Conservation (phyloP, 208 protist genomes). For the Acanthamoeba lenticulata region DNA sequence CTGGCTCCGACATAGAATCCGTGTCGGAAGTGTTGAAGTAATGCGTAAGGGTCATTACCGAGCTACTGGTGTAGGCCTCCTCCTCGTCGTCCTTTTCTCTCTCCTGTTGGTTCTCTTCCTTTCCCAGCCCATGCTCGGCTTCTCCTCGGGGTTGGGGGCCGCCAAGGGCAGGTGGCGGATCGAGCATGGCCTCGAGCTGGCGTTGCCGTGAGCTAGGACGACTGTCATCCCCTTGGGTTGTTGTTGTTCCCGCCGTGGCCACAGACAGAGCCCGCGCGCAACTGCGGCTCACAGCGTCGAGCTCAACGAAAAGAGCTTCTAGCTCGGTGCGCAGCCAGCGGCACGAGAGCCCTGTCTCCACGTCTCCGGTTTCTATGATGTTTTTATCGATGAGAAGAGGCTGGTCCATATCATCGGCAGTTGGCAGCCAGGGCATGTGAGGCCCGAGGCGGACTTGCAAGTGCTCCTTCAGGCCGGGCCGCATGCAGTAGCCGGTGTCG, state of each 20-base stretch:
- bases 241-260: not conserved
- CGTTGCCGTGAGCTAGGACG: no score
- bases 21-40: not conserved
- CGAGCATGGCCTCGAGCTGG: not conserved
- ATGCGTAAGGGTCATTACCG: constrained; percentile 13
- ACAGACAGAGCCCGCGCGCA: not conserved
- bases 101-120: not conserved
- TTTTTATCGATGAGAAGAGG: no score
- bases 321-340: not conserved
- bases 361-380: not conserved
- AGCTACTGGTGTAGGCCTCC: not conserved
- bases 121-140: not conserved
- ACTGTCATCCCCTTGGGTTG: no score
- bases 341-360: not conserved
- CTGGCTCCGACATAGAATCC: not conserved
- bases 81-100: not conserved
- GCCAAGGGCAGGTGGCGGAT: not conserved
- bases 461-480: constrained; percentile 5
- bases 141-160: not conserved
- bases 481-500: constrained; percentile 47
- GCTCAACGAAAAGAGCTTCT: not conserved
- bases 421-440: constrained; percentile 18
- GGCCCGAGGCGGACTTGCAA: not conserved
- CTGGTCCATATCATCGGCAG: no score
- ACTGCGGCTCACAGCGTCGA: not conserved